Evolutionary conservation across 2,329 filamentous ascomycete genomes (phyloP), one percentile per base, ranked within the genome.

Genomic region (Hypoxylon sp.): DNA sequence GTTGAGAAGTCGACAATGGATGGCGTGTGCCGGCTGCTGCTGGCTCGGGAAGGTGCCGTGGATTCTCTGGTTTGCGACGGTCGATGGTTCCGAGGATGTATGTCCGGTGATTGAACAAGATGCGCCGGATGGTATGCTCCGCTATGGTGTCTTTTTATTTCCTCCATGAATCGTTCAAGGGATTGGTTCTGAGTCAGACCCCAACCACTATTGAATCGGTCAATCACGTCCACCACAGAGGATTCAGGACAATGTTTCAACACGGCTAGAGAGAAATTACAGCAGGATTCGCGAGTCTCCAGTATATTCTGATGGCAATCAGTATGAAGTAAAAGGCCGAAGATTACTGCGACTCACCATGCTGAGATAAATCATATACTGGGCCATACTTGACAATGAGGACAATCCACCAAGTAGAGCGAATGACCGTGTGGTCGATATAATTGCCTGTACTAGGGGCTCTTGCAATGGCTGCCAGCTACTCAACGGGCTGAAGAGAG

Each of bases 351-450:
- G 10, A 42, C 67, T 44, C 52, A 70, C 67, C 27, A 19, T 51
- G 37, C 69, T 42, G 1, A 71, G 50, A n/a, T 64, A 44, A 21
- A 67, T 54, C 60, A 69, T 67, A 37, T 67, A 71, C 5, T 62
- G 21, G 6, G 42, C 61, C 17, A 59, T 53, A 6, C 51, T 44
- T 6, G n/a, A 6, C 6, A 65, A 42, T 1, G 69, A 67, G 7
- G 48, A 50, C 15, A 71, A 15, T 6, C 54, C 54, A 19, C 67
- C 63, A 31, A 53, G 51, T 6, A 37, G 32, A 1, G 47, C 44
- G 10, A 62, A 31, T 10, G 59, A 65, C 19, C 53, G 44, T 10
- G 69, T 55, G 15, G 60, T 61, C 6, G 63, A 65, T 7, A 71
- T 46, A 6, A 71, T 71, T 5, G 69, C 69, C 44, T 55, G 55